Evolutionary conservation across 225 moss, liverwort and hornwort genomes (phyloP), one percentile per base, ranked within the genome.

Genomic region (Pseudisothecium myosuroides): DNA sequence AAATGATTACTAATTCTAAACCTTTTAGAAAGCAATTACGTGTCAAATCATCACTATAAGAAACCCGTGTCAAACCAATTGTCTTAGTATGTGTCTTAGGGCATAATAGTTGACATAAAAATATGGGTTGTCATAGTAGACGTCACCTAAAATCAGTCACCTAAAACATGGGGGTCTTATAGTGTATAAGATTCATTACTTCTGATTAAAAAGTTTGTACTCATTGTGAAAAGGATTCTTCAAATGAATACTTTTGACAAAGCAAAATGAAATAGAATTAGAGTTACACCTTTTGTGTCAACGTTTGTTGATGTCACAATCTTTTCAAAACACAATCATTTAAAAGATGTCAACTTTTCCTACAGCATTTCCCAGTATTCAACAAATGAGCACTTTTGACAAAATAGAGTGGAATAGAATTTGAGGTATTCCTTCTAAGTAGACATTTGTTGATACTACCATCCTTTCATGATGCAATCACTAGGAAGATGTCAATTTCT

Each of bases 21-120:
- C 5, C 3, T 76, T 52, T 52, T 3, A 9, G 3, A 23, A 77
- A 77, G 14, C 0, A 0, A 23, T 14, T 36, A 0, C 1, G 4
- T 34, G 0, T 22, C 34, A 9, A 52, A 22, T 1, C 3, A 0
- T n/a, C n/a, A n/a, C n/a, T n/a, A n/a, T n/a, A n/a, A n/a, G n/a
- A n/a, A n/a, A n/a, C n/a, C n/a, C n/a, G n/a, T n/a, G n/a, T n/a
- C n/a, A n/a, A n/a, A n/a, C n/a, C n/a, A n/a, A n/a, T n/a, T n/a
- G n/a, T n/a, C n/a, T n/a, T n/a, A n/a, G n/a, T n/a, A n/a, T n/a
- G n/a, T n/a, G n/a, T n/a, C n/a, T n/a, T n/a, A n/a, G n/a, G n/a
- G n/a, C n/a, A n/a, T n/a, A n/a, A 45, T 45, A 45, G 45, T 45
- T 45, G 45, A 45, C 45, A 45, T 45, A 45, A 45, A 45, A 45